phyloP scores from a whole-genome alignment of 116 monocot species.

The Iris pallida region DNA sequence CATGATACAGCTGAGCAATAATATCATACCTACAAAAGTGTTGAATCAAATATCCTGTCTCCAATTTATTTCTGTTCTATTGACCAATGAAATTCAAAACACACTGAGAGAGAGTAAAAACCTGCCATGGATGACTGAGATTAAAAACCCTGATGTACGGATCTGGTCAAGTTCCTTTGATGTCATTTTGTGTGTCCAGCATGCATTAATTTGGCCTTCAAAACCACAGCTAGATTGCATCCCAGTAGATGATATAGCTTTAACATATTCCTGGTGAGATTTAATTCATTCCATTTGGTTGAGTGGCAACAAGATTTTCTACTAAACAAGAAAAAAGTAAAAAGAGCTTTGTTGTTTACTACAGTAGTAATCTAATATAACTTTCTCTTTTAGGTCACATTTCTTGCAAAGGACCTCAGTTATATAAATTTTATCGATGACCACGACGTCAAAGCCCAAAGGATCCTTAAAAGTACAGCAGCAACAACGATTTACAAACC shows the following conservation, averaged over 20 bases:
- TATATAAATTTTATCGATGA: too few species aligned
- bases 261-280: slow-evolving; percentile 72
- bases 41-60: slow-evolving; percentile 1
- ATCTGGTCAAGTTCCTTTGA: slow-evolving; percentile 73
- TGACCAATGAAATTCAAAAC: too few species aligned
- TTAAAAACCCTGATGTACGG: slow-evolving; percentile 59
- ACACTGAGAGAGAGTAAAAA: neutral
- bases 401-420: too few species aligned
- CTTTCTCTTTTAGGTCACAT: too few species aligned
- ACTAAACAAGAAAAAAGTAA: too few species aligned
- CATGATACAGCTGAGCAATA: slow-evolving; percentile 87
- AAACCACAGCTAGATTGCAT: slow-evolving; percentile 94
- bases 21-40: slow-evolving; percentile 74
- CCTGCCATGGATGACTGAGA: slow-evolving; percentile 96
- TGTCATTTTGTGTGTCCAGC: slow-evolving; percentile 88
- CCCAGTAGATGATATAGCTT: slow-evolving; percentile 76
- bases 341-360: too few species aligned
- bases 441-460: too few species aligned
- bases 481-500: too few species aligned
- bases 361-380: too few species aligned
- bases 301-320: too few species aligned
- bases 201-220: slow-evolving; percentile 93
- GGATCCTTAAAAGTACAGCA: too few species aligned
- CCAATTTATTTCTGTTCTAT: too few species aligned
- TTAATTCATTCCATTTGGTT: neutral